Evolutionary conservation across 306 rosid genomes (phyloP), one percentile per base, ranked within the genome.

Genomic region (Rosa lucieae): DNA sequence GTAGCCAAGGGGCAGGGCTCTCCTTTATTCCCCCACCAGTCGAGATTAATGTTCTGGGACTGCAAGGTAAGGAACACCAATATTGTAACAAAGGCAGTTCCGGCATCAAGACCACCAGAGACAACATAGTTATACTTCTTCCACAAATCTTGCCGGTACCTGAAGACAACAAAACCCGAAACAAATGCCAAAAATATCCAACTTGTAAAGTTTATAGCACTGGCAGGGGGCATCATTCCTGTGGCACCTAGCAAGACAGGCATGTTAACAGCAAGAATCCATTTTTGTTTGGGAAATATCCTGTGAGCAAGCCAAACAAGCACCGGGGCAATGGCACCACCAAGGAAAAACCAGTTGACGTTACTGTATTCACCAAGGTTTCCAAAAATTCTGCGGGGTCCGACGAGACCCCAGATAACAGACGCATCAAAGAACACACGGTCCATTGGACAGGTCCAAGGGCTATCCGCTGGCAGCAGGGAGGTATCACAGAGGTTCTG

Each of bases 401-500:
- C 97, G 14, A 93, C 90, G 12, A 91, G 93, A 35, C 98, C 98
- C 97, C 97, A 93, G 39, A 93, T 91, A 49, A 93, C 95, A 8
- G 97, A 90, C 18, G 98, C 97, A 37, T 90, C 93, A 15, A 71
- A 93, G 88, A 93, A 91, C 46, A 91, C 93, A 0, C 82, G 88
- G 72, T 93, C 98, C 90, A 86, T 86, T 6, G 97, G 97, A 66
- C 97, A 93, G 6, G 80, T 84, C 97, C 98, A 93, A 15, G 93
- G 97, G 88, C 94, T 91, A 76, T 83, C 90, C 0, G 26, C 15
- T 14, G 90, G 89, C 12, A 91, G 74, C 61, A 29, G 32, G 63
- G 88, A 65, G 53, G 83, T 85, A 53, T 91, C 95, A 76, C 97
- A 93, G 21, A 93, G 90, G 85, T 89, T 10, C n/a, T 89, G 93